phyloP scores from a whole-genome alignment of 2,329 filamentous ascomycete species.

The Lojkania enalia region DNA sequence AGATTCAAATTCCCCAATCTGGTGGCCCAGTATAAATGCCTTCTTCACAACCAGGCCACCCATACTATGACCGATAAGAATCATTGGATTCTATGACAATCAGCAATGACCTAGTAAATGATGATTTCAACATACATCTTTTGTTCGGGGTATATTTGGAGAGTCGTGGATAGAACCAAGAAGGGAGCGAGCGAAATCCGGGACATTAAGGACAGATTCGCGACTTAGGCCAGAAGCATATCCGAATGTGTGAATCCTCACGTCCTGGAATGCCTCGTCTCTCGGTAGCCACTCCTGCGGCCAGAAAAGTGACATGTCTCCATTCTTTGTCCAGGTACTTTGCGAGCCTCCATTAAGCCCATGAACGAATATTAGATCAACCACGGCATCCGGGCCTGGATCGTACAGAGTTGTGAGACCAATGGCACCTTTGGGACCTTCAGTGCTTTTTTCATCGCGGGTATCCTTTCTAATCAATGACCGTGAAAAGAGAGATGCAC shows the following conservation, averaged over 20 bases:
- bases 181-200: too few relatives aligned
- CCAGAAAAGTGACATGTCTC: conserved; percentile 8
- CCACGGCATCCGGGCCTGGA: background rate
- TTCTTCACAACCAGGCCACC: conserved; percentile 46
- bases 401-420: background rate
- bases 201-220: too few relatives aligned
- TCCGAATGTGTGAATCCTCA: conserved; percentile 12
- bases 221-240: too few relatives aligned
- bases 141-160: too few relatives aligned
- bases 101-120: conserved; percentile 36
- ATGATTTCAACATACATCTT: too few relatives aligned
- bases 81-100: conserved; percentile 31
- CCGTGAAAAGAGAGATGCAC: too few relatives aligned
- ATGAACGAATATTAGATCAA: conserved; percentile 15
- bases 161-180: too few relatives aligned
- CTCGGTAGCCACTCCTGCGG: conserved; percentile 10
- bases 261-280: conserved; percentile 1
- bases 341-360: conserved; percentile 10
- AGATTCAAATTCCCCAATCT: conserved; percentile 18
- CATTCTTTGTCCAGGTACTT: conserved; percentile 8
- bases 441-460: too few relatives aligned
- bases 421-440: too few relatives aligned
- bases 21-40: conserved; percentile 37
- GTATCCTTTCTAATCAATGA: too few relatives aligned
- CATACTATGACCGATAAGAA: conserved; percentile 46